A percentile compares a stretch with the other conserved stretches of the same genome.
Evolutionary conservation across 768 basidiomycete genomes (phyloP).

Genomic region (Termitomyces sp.): DNA sequence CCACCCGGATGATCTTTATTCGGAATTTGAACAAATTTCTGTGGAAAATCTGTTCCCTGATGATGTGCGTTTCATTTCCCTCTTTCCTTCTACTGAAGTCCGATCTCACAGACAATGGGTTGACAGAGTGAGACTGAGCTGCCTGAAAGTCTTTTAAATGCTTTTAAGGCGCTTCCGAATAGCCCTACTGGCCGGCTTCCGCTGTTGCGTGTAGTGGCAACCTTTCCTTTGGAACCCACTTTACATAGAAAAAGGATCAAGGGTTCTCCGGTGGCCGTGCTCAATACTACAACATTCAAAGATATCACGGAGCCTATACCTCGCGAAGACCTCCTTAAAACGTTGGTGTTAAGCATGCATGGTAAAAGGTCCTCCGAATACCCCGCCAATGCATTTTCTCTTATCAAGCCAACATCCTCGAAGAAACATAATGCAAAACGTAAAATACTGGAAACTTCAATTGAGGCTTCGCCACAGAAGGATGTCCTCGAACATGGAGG

Average conservation of each 20-base stretch:
- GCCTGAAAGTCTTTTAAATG: not conserved
- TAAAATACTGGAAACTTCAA: too few species aligned
- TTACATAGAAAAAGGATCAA: not conserved
- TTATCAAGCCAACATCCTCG: too few species aligned
- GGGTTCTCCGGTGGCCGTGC: not conserved
- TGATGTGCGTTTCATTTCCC: not conserved
- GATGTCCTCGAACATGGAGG: too few species aligned
- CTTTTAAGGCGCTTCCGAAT: constrained; percentile 2
- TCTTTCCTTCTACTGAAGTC: not conserved
- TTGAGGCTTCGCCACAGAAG: too few species aligned
- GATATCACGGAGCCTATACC: not conserved
- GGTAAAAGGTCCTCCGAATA: constrained; percentile 2
- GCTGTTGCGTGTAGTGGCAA: not conserved
- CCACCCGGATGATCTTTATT: not conserved
- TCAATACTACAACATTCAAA: not conserved
- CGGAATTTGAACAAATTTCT: not conserved
- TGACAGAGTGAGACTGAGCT: not conserved
- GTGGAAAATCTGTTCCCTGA: not conserved
- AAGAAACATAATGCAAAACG: too few species aligned
- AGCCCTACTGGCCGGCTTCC: not conserved
- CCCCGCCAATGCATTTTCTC: too few species aligned
- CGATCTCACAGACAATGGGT: not conserved
- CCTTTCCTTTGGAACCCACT: not conserved
- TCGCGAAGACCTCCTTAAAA: not conserved
- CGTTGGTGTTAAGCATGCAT: constrained; percentile 3